These are phyloP conservation scores for Eucalyptus tenuipes DNA, from an alignment of 345 rosid genomes.

Conservation along the genomic window DNA sequence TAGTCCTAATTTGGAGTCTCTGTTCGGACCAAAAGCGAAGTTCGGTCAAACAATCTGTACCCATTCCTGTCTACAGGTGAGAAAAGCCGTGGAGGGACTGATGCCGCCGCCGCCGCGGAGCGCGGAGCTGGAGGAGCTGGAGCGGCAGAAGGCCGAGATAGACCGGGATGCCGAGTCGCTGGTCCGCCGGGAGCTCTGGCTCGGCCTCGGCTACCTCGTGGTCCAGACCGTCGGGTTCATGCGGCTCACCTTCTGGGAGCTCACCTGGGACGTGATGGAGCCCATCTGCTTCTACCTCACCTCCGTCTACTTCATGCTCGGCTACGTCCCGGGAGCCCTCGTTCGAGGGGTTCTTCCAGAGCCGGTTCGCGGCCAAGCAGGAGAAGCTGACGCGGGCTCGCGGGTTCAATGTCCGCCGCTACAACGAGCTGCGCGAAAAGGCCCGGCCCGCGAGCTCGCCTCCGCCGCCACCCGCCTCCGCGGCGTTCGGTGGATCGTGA, in stretches of 20 bases:
- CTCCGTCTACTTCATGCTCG: conserved; percentile 54
- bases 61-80: conserved; percentile 40
- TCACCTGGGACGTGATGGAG: conserved; percentile 98
- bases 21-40: not conserved
- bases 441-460: not conserved
- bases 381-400: conserved; percentile 33
- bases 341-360: conserved; percentile 73
- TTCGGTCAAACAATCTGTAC: conserved; percentile 8
- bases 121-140: conserved; percentile 51
- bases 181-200: conserved; percentile 68
- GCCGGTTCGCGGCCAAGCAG: conserved; percentile 60
- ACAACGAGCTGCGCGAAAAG: conserved; percentile 32
- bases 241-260: conserved; percentile 99
- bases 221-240: conserved; percentile 78
- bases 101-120: conserved; percentile 49
- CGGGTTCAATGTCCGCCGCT: conserved; percentile 46
- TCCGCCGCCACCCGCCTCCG: not conserved
- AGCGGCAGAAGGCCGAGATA: conserved; percentile 32
- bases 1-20: not conserved
- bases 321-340: conserved; percentile 76
- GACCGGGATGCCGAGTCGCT: conserved; percentile 40
- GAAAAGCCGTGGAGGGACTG: conserved; percentile 53
- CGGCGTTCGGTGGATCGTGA: not conserved
- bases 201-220: conserved; percentile 55
- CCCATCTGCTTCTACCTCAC: conserved; percentile 90